These are phyloP conservation scores for Lipomyces mesembrius DNA, from an alignment of 805 yeast species.

Conservation along the genomic window DNA sequence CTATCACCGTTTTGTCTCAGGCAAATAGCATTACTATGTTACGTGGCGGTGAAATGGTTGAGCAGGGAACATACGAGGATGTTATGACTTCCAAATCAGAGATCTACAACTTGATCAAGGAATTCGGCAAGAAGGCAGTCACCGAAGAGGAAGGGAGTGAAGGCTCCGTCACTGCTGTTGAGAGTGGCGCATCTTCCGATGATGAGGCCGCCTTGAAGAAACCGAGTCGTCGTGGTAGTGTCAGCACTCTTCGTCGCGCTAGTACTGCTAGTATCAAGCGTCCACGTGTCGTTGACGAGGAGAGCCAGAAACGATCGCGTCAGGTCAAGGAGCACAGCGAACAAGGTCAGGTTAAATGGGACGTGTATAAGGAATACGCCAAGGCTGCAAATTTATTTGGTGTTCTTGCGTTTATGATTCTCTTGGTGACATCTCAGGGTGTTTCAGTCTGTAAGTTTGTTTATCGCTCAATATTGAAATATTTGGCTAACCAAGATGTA, in stretches of 20 bases:
- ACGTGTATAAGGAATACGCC: conserved; percentile 80
- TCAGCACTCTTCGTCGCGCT: conserved; percentile 57
- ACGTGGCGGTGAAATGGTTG: conserved; percentile 53
- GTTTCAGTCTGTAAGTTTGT: conserved; percentile 49
- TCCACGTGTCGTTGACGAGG: conserved; percentile 40
- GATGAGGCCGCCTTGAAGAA: conserved; percentile 24
- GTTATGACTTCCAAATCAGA: conserved; percentile 37
- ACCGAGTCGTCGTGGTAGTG: conserved; percentile 28
- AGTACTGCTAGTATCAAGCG: conserved; percentile 62
- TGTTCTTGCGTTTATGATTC: conserved; percentile 62
- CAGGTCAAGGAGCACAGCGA: conserved; percentile 73
- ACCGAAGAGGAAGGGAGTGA: conserved; percentile 17
- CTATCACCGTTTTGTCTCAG: conserved; percentile 75
- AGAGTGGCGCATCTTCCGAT: conserved; percentile 24
- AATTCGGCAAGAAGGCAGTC: conserved; percentile 39
- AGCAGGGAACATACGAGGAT: conserved; percentile 45
- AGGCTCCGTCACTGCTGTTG: conserved; percentile 18
- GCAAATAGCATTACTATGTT: conserved; percentile 75
- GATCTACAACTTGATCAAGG: conserved; percentile 38
- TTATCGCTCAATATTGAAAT: conserved; percentile 56
- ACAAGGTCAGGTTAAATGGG: conserved; percentile 93
- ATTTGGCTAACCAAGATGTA: conserved; percentile 17
- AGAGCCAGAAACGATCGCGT: conserved; percentile 37
- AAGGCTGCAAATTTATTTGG: conserved; percentile 78
- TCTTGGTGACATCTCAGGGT: conserved; percentile 49